Evolutionary conservation across 495 filamentous ascomycete genomes (phyloP), one percentile per base, ranked within the genome.

Genomic region (Tetracladium setigerum): DNA sequence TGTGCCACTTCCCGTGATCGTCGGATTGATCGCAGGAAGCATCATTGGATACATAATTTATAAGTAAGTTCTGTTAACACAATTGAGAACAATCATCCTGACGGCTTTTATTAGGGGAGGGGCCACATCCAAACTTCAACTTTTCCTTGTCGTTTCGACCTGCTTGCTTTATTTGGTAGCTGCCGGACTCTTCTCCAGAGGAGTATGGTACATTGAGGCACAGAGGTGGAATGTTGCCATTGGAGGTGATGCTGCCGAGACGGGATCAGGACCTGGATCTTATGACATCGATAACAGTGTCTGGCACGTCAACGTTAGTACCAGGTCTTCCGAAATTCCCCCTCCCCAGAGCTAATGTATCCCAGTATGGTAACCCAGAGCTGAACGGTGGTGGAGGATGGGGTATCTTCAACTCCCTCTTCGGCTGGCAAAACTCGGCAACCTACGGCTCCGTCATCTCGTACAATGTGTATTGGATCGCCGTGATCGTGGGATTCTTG

Each of bases 361-460:
- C 19, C 16, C 46, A 84, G 79, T 95, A 86, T 69, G 94, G 88
- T 62, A 90, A 76, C 45, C 80, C 89, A 0, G 63, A 70, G 16
- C 39, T 83, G 13, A 79, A 81, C 43, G 86, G 85, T 30, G 87
- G 86, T 14, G 79, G 78, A 37, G 88, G 87, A 18, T 96, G 90
- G 90, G 89, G 87, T 37, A 78, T 95, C 58, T 94, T 95, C 71
- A 94, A 91, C 52, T 80, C 86, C 14, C 65, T 81, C 41, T 61
- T 87, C 8, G 90, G 90, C 17, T 96, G 90, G 90, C 78, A 81
- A 47, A 95, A 95, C 64, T 86, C 85, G 0, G 90, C 87, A 1
- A 91, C 87, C 0, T 88, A 91, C 46, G 86, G 81, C 39, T 83
- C 80, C 0, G 84, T 92, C 33, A 79, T 96, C 49, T 79, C 83